Evolutionary conservation across 2,329 filamentous ascomycete species (phyloP).

Genomic region (Fusarium anguioides): DNA sequence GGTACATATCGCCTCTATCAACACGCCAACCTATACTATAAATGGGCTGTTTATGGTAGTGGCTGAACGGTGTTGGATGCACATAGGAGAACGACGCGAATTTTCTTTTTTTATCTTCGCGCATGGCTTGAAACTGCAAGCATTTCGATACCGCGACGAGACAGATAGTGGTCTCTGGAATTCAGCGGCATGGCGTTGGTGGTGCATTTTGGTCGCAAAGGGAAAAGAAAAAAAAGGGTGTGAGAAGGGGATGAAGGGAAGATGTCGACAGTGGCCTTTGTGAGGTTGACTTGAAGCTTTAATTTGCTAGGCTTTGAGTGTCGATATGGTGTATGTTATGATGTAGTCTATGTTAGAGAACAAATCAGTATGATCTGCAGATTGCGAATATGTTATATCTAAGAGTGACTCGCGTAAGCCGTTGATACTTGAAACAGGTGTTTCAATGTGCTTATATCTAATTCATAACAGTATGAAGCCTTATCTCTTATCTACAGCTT

Average conservation of each 20-base stretch:
- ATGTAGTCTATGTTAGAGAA: constrained; percentile 24
- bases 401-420: neutral
- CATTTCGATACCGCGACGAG: constrained; percentile 44
- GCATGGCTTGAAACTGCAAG: constrained; percentile 21
- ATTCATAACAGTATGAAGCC: no score
- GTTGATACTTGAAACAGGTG: neutral
- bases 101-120: constrained; percentile 28
- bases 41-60: neutral
- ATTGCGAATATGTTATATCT: neutral
- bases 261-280: neutral
- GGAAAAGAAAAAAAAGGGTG: constrained; percentile 21
- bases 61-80: constrained; percentile 1
- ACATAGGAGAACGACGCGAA: neutral
- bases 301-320: neutral
- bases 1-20: neutral
- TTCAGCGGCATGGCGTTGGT: constrained; percentile 46
- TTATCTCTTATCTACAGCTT: neutral
- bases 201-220: constrained; percentile 39
- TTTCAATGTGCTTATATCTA: no score
- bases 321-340: constrained; percentile 11
- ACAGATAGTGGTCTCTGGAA: constrained; percentile 40
- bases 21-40: neutral
- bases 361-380: neutral
- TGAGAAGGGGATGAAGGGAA: neutral
- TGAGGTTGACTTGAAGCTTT: neutral